phyloP scores from a whole-genome alignment of 2,329 filamentous ascomycete species.

The Sphaerulina vaccinii region DNA sequence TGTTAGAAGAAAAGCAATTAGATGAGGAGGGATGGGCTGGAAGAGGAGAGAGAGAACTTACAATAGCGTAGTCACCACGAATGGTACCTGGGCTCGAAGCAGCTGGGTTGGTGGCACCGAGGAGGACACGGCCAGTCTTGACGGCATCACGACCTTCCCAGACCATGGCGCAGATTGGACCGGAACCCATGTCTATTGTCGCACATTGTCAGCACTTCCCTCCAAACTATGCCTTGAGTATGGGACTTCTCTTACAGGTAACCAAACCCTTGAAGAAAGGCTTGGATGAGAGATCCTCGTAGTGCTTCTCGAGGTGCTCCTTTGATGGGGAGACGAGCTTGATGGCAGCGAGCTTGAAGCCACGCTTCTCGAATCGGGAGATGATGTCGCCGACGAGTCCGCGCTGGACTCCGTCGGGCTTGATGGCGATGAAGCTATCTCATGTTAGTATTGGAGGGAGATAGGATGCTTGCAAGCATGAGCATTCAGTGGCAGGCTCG shows the following conservation, averaged over 20 bases:
- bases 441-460: conserved; percentile 13
- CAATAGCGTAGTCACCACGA: conserved; percentile 87
- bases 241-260: conserved; percentile 63
- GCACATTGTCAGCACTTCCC: conserved; percentile 14
- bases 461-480: no score
- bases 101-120: conserved; percentile 98
- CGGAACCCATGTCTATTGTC: conserved; percentile 79
- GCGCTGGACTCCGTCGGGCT: conserved; percentile 99
- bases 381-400: conserved; percentile 98
- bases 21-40: background rate
- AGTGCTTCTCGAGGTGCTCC: conserved; percentile 98
- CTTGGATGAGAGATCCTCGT: conserved; percentile 88
- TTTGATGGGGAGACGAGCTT: conserved; percentile 88
- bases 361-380: conserved; percentile 94
- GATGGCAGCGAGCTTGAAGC: conserved; percentile 98
- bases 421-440: conserved; percentile 97
- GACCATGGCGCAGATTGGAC: conserved; percentile 98
- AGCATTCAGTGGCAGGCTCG: no score
- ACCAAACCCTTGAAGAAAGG: conserved; percentile 96
- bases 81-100: conserved; percentile 95
- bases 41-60: conserved; percentile 31
- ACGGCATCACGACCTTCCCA: conserved; percentile 99
- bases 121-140: conserved; percentile 95
- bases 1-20: conserved; percentile 4
- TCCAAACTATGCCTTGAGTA: conserved; percentile 6